Evolutionary conservation across 225 moss, liverwort and hornwort species (phyloP).

Genomic region (Bryoerythrophyllum caledonicum): DNA sequence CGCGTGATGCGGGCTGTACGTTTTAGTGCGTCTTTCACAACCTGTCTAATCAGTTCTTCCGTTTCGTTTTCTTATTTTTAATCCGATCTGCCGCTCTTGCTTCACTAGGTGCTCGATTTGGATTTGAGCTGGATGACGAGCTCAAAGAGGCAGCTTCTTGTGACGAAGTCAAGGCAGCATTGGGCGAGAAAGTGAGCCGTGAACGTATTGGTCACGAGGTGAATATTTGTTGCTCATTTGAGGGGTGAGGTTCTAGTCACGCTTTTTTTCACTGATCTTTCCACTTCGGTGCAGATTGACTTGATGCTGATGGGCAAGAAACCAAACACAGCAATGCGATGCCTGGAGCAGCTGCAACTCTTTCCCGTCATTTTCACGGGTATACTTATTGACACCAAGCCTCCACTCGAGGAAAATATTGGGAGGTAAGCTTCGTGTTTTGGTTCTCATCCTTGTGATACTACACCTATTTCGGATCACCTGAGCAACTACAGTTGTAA

Average conservation of each 20-base stretch:
- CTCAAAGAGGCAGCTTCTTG: constrained; percentile 75
- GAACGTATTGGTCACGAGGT: constrained; percentile 95
- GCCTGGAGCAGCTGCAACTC: constrained; percentile 67
- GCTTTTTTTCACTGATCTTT: not conserved
- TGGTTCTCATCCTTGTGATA: not conserved
- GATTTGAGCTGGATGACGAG: constrained; percentile 69
- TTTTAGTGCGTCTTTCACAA: constrained; percentile 53
- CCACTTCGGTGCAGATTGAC: constrained; percentile 58
- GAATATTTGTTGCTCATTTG: not conserved
- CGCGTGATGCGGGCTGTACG: constrained; percentile 82
- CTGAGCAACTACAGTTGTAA: not conserved
- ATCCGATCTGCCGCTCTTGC: constrained; percentile 1
- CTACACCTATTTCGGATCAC: not conserved
- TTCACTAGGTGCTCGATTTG: constrained; percentile 75
- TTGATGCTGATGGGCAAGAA: constrained; percentile 72
- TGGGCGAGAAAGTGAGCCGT: constrained; percentile 82
- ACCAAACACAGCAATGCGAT: constrained; percentile 60
- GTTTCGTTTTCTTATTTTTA: not conserved
- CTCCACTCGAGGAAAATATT: constrained; percentile 56
- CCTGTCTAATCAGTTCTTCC: not conserved
- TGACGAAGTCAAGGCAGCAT: constrained; percentile 69
- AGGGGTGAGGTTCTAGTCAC: not conserved
- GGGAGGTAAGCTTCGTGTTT: constrained; percentile 51
- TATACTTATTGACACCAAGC: constrained; percentile 42
- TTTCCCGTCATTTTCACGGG: constrained; percentile 69